phyloP scores from a whole-genome alignment of 441 rosid genomes.

The Gossypium gossypioides region DNA sequence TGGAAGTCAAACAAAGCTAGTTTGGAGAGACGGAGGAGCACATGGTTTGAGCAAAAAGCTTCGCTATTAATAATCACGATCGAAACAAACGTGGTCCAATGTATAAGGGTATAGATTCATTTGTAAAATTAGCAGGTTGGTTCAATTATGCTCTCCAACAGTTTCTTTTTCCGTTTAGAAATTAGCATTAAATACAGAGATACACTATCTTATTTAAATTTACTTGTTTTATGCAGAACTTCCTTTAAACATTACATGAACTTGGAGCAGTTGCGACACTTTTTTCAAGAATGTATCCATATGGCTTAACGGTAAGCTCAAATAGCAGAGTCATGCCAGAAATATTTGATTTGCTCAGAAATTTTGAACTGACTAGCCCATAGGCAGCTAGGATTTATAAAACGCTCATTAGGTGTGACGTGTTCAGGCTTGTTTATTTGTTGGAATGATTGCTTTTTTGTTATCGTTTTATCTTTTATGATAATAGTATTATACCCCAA shows the following conservation, averaged over 20 bases:
- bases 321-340: background rate
- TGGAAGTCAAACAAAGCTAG: constrained; percentile 69
- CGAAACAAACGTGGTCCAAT: background rate
- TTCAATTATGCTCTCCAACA: constrained; percentile 11
- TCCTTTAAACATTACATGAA: background rate
- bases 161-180: background rate
- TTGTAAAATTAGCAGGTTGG: constrained; percentile 24
- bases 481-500: background rate
- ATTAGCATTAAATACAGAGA: background rate
- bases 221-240: constrained; percentile 6
- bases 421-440: background rate
- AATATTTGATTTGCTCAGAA: background rate
- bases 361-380: constrained; percentile 2
- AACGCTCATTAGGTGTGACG: background rate
- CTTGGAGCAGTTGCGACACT: background rate
- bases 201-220: background rate
- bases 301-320: constrained; percentile 9
- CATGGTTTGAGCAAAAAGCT: constrained; percentile 26
- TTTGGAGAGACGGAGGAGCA: constrained; percentile 56
- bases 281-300: constrained; percentile 3
- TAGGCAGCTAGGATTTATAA: background rate
- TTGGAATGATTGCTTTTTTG: background rate
- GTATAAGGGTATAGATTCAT: background rate
- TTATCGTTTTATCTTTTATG: background rate
- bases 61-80: constrained; percentile 19